Evolutionary conservation across 495 filamentous ascomycete genomes (phyloP), one percentile per base, ranked within the genome.

Genomic region (Talaromyces stipitatus): DNA sequence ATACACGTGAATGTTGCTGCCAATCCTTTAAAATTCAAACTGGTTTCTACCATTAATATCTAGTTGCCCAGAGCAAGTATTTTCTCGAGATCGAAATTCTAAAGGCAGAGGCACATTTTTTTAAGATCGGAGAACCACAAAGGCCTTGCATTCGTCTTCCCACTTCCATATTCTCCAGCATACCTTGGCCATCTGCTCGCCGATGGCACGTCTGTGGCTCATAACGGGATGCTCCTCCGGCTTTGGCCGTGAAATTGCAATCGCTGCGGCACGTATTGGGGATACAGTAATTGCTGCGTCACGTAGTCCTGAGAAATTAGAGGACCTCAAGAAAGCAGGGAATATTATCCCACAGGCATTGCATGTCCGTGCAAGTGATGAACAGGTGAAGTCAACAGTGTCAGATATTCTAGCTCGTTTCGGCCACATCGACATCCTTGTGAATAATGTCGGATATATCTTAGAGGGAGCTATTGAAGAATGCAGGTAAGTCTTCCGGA

Each of bases 381-480:
- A n/a, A 8, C 18, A 46, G 0, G n/a, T 55, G 4, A 14, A 55
- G 11, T 20, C 36, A 20, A 11, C 14, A 5, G 30, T 55, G 7
- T 9, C 20, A 2, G 9, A 18, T 12, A 10, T 16, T 3, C 20
- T 43, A 11, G 51, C 58, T 6, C 24, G 26, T 18, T 57, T 63
- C 2, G 8, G 61, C 57, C 55, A 69, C 7, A 67, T 85, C 38
- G 80, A 85, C 58, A 74, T 84, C 20, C 58, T 86, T 28, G 76
- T 85, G 16, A 83, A 83, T 59, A 84, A 82, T 57, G 82, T 82
- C 12, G 82, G 80, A 2, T 78, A 72, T 32, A 70, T 70, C 4
- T 73, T 71, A 22, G 69, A 67, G 18, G 68, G 65, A 3, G 63
- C 64, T 9, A 64, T 72, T 3, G 71, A 77, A 58, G 69, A 71